Evolutionary conservation across 441 rosid genomes (phyloP), one percentile per base, ranked within the genome.

Genomic region (Pelargonium exstipulatum): DNA sequence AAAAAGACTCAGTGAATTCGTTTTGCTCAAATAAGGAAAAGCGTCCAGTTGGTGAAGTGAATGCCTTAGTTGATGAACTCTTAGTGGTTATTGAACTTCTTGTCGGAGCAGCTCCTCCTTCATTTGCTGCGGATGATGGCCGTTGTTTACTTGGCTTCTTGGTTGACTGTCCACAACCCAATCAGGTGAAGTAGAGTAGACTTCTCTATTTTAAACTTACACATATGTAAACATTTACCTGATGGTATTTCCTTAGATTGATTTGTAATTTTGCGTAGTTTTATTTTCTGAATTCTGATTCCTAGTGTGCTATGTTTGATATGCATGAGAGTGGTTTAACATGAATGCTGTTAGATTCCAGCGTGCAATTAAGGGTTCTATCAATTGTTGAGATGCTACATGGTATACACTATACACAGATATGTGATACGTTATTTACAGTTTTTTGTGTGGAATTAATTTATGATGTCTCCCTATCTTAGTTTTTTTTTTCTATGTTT

Each of bases 11-110:
- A 8, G 85, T 85, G 65, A 74, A 82, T 69, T 79, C 88, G n/a
- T 92, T 87, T 79, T 86, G 88, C 61, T 71, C 80, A 65, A 83
- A 87, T 45, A 81, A 82, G 78, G 84, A 76, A 77, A 77, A 75
- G 5, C 97, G 86, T 65, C 98, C 95, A 76, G 72, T 88, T 72
- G 99, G 99, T 69, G 99, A 93, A 86, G 78, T 96, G 71, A 96
- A 96, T 84, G 97, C 98, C 71, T 82, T 96, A 83, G 95, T 93
- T 69, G 99, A 96, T 83, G 99, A 96, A 82, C 99, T 96, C 73
- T 82, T 96, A 80, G 99, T 96, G 80, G 80, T 96, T 65, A 83
- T 96, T 78, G 99, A 96, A 85, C 99, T 96, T 87, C 79, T 96
- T 65, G 83, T 92, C 71, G 97, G 90, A 80, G 95, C 90, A 68